phyloP scores from a whole-genome alignment of 2,329 filamentous ascomycete genomes.

The Alternaria incomplexa region DNA sequence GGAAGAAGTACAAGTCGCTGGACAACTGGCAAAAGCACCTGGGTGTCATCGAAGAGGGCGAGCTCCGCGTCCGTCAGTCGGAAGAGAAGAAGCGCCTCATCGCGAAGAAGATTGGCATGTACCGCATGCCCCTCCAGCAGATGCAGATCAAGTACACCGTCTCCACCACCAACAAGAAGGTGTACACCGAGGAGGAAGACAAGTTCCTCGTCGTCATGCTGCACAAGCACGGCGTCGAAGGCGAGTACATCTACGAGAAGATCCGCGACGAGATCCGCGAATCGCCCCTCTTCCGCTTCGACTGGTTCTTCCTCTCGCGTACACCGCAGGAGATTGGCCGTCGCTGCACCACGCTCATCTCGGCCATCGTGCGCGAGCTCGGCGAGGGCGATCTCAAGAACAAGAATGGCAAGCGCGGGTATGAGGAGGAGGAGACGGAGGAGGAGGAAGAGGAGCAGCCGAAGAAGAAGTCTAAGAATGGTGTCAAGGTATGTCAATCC shows the following conservation, averaged over 20 bases:
- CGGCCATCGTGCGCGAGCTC: conserved; percentile 93
- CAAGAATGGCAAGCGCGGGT: conserved; percentile 74
- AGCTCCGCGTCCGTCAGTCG: conserved; percentile 86
- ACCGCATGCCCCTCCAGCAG: conserved; percentile 96
- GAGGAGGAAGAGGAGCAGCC: conserved; percentile 78
- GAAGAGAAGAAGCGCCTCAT: conserved; percentile 93
- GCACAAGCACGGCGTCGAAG: conserved; percentile 90
- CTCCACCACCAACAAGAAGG: conserved; percentile 99
- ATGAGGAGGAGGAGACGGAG: conserved; percentile 84
- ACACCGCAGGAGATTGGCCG: conserved; percentile 92
- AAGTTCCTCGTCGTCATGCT: conserved; percentile 92
- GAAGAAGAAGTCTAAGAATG: conserved; percentile 93
- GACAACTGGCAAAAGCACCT: conserved; percentile 88
- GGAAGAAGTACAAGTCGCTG: conserved; percentile 92
- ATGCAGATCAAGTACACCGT: conserved; percentile 99
- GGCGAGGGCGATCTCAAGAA: conserved; percentile 67
- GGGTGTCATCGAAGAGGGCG: conserved; percentile 87
- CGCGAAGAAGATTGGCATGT: conserved; percentile 93
- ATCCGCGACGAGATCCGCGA: conserved; percentile 98
- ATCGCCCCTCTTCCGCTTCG: conserved; percentile 92
- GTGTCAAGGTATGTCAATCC: conserved; percentile 86
- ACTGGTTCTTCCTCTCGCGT: conserved; percentile 98
- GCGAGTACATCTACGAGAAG: conserved; percentile 86
- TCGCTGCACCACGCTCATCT: conserved; percentile 90
- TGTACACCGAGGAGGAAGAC: conserved; percentile 98